Base-by-base conservation (phyloP, 1,284 basidiomycete genomes). In the Sporisorium graminicola region DNA sequence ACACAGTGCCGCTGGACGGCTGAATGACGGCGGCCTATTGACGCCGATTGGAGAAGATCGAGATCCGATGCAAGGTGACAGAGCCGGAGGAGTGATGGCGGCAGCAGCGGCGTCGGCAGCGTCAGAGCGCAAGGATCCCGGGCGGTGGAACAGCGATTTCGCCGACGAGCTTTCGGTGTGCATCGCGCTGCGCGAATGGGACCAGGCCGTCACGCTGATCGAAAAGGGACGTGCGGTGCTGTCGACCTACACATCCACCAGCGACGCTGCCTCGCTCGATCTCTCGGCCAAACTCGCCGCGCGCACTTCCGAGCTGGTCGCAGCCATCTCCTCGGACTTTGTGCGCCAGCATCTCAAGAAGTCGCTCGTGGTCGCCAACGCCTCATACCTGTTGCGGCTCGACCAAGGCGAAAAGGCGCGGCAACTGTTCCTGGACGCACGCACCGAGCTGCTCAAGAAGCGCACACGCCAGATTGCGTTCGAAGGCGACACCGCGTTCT, bases 91-190 rank as follows among this genome's bases (percentile, higher is more conserved):
- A 2, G 56, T 72, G 29, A 63, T 73, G 70, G 75, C 68, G 2
- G 72, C 68, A n/a, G 78, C 72, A 0, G 74, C 74, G 5, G 74
- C 74, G 8, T 60, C 61, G 3, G 72, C 67, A 0, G 65, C 65
- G 0, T 61, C 55, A 14, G 79, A 80, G 29, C 61, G 70, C 16
- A 83, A 86, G 50, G 83, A 86, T 50, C 80, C 86, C 0, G 81
- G 89, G 13, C 89, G 92, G 18, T 98, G 93, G 91, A 90, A 94
- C 22, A 91, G 92, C 60, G 94, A 97, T 71, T 95, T 94, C 87
- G 91, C 92, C 3, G 97, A 99, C 84, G 91, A 96, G 52, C 87
- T 98, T 10, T 93, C 93, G 0, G 95, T 99, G 16, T 90, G 93
- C 2, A 95, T 98, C 71, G 93, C 95, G 1, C 88, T 95, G 54